phyloP scores from a whole-genome alignment of 805 yeast species.

The Candida ulmi region DNA sequence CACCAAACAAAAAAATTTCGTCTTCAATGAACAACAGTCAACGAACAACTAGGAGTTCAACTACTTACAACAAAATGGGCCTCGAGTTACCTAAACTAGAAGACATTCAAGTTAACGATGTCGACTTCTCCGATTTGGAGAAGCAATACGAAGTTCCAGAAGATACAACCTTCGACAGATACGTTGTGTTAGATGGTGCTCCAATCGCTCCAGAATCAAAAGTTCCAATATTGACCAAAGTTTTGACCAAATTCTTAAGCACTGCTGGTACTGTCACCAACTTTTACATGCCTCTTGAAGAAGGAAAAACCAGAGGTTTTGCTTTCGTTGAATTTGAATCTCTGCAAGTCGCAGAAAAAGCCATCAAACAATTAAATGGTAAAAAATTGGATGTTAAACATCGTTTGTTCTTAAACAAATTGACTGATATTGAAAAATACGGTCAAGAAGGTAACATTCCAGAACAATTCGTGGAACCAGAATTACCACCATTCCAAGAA shows the following conservation, averaged over 20 bases:
- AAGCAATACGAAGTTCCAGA: slow-evolving; percentile 60
- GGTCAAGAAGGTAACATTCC: slow-evolving; percentile 59
- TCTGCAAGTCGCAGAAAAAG: slow-evolving; percentile 63
- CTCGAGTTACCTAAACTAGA: slow-evolving; percentile 33
- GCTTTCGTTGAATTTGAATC: slow-evolving; percentile 77
- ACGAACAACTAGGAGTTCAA: background rate
- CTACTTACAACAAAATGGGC: slow-evolving; percentile 3
- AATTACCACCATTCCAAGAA: slow-evolving; percentile 62
- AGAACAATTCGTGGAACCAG: slow-evolving; percentile 66
- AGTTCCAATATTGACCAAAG: slow-evolving; percentile 77
- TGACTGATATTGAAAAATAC: slow-evolving; percentile 76
- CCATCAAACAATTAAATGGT: slow-evolving; percentile 75
- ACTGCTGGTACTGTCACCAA: slow-evolving; percentile 75
- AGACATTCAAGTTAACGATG: slow-evolving; percentile 52
- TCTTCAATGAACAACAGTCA: background rate
- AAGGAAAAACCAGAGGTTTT: slow-evolving; percentile 80
- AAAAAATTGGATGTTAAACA: slow-evolving; percentile 94
- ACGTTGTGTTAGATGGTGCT: slow-evolving; percentile 88
- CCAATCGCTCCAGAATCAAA: slow-evolving; percentile 92
- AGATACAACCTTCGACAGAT: slow-evolving; percentile 62
- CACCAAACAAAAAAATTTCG: slow-evolving; percentile 2
- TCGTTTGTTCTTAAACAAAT: slow-evolving; percentile 75
- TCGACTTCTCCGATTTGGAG: slow-evolving; percentile 84
- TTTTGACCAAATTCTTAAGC: slow-evolving; percentile 72
- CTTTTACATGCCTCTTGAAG: slow-evolving; percentile 74